A percentile compares a stretch with the other conserved stretches of the same genome.
phyloP scores from a whole-genome alignment of 163 green algal genomes.

The Scenedesmus sp. region DNA sequence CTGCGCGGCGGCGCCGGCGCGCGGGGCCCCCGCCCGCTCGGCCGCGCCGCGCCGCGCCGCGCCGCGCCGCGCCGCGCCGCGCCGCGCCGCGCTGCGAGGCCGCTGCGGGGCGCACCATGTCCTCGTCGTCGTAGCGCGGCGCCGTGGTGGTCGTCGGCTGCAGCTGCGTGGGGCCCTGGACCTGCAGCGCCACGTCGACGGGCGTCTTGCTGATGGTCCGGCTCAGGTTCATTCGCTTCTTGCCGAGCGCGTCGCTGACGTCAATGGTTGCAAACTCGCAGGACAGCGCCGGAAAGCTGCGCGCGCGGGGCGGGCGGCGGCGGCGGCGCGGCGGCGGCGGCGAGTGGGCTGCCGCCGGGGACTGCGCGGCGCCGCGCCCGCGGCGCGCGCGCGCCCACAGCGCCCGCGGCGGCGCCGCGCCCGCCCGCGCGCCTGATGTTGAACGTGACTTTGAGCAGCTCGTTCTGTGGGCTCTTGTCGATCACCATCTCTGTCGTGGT shows the following conservation, averaged over 20 bases:
- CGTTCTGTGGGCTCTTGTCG: constrained; percentile 81
- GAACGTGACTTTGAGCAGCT: constrained; percentile 96
- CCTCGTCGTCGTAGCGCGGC: constrained; percentile 73
- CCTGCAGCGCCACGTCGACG: constrained; percentile 70
- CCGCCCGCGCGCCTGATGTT: constrained; percentile 77
- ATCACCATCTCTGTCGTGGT: constrained; percentile 82
- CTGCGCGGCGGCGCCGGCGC: neutral
- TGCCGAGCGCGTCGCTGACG: constrained; percentile 90
- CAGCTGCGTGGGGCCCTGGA: constrained; percentile 48
- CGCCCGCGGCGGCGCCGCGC: neutral
- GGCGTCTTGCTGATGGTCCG: constrained; percentile 93
- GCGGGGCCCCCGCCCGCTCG: no score
- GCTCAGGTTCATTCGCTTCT: constrained; percentile 92
- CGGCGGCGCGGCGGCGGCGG: no score
- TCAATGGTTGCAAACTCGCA: constrained; percentile 96
- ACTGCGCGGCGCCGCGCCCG: neutral
- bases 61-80: no score
- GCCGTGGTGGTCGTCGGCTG: constrained; percentile 18
- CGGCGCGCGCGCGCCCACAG: neutral
- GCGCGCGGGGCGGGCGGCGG: no score
- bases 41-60: no score
- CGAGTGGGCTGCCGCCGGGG: no score
- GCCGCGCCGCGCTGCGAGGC: no score
- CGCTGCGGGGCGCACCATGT: neutral
- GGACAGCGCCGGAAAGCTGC: constrained; percentile 77